phyloP scores from a whole-genome alignment of 805 yeast genomes.

The Suhomyces sp. region DNA sequence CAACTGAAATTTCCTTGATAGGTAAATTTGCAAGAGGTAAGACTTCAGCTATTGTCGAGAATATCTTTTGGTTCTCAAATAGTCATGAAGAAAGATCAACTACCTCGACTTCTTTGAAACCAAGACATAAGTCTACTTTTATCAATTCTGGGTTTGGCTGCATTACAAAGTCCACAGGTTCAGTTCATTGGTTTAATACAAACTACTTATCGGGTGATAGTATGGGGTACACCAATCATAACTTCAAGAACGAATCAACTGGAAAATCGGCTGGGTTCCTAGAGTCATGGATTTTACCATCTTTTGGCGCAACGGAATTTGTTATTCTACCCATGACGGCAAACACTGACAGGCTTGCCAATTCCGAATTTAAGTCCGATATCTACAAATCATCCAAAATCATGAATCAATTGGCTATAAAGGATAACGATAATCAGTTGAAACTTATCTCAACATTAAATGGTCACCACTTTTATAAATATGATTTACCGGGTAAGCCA shows the following conservation, averaged over 20 bases:
- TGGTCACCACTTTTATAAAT: slow-evolving; percentile 38
- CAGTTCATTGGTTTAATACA: slow-evolving; percentile 58
- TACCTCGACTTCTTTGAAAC: neutral
- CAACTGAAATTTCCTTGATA: slow-evolving; percentile 48
- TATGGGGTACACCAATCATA: neutral
- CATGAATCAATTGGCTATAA: slow-evolving; percentile 30
- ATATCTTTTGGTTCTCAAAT: slow-evolving; percentile 52
- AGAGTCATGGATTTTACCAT: slow-evolving; percentile 49
- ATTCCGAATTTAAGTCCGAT: neutral
- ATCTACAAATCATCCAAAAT: neutral
- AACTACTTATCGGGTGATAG: slow-evolving; percentile 37
- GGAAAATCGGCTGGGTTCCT: slow-evolving; percentile 8
- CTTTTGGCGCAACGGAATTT: slow-evolving; percentile 27
- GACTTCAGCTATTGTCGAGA: slow-evolving; percentile 52
- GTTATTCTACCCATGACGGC: slow-evolving; percentile 20
- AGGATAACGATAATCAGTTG: slow-evolving; percentile 29
- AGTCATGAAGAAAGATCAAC: slow-evolving; percentile 15
- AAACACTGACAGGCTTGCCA: neutral
- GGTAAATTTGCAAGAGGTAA: slow-evolving; percentile 64
- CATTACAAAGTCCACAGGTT: slow-evolving; percentile 52
- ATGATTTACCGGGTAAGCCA: slow-evolving; percentile 36
- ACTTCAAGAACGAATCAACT: neutral
- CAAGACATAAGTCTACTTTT: slow-evolving; percentile 10
- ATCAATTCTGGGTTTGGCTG: slow-evolving; percentile 47
- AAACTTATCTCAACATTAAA: slow-evolving; percentile 36